Evolutionary conservation across 768 basidiomycete species (phyloP), one percentile per base, ranked within the genome.

Genomic region (Termitomyces sp.): DNA sequence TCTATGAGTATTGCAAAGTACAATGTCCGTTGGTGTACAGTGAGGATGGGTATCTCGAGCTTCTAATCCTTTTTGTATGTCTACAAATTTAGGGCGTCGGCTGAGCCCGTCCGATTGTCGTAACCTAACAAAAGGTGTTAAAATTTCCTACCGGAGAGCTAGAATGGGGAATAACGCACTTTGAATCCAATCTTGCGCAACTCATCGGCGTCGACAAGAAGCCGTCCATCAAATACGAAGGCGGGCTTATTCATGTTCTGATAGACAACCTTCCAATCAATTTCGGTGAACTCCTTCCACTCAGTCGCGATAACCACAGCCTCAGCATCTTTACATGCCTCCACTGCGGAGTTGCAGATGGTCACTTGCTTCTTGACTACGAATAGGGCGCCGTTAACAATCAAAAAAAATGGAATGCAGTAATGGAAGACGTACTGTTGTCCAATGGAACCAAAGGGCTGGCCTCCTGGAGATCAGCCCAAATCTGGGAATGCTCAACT

Each of bases 301-400:
- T 96, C 96, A 3, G 97, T 99, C 30, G 93, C 93, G 66, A 99
- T 88, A 50, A 98, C 92, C 63, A 99, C 85, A 4, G 94, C 96
- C 72, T 98, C 97, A 46, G 92, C 87, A 60, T 87, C 77, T 71
- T 83, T 84, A 78, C 93, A 95, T 5, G 96, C 97, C 66, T 94
- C 93, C 57, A 93, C 73, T 1, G 94, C 93, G 8, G 87, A 88
- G 45, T 73, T 65, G 61, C 75, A 85, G 71, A 99, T 87, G 22
- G 81, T 90, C 42, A 98, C 89, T 67, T 91, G 88, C 73, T 93
- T 89, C 75, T 97, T 85, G 78, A 95, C 94, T 92, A 62, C 4
- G 33, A 52, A 57, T 6, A 33, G 7, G 22, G 12, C n/a, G 7
- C 6, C 6, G 27, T 57, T 6, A 57, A 20, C 16, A 16, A 56